Conservation (phyloP, 2,329 filamentous ascomycete species). For the Penicillium sp. region DNA sequence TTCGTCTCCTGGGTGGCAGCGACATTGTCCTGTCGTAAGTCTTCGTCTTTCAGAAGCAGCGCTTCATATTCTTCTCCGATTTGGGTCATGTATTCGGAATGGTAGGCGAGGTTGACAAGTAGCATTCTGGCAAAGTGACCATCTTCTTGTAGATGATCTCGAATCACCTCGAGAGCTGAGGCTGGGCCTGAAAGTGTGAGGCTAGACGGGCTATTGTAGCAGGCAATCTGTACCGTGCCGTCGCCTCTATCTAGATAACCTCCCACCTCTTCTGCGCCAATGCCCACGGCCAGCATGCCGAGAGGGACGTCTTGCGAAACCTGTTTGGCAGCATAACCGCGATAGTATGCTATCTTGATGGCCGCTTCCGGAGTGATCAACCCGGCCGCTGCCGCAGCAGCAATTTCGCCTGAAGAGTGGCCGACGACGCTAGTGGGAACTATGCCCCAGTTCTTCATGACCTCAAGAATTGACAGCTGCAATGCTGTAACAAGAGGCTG, state of each 20-base stretch:
- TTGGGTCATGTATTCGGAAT: no score
- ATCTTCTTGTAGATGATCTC: conserved; percentile 30
- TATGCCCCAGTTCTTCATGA: conserved; percentile 28
- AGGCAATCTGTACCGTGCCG: neutral
- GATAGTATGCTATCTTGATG: conserved; percentile 31
- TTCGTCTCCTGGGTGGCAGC: neutral
- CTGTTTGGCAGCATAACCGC: neutral
- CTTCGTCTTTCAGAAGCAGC: no score
- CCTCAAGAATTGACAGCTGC: conserved; percentile 18
- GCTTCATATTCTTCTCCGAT: no score
- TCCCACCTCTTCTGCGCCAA: neutral
- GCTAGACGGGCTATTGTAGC: neutral
- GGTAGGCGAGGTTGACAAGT: no score
- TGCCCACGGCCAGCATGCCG: neutral
- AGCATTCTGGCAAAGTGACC: conserved; percentile 1
- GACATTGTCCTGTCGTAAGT: no score
- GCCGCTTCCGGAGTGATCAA: conserved; percentile 41
- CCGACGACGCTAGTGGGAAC: conserved; percentile 40
- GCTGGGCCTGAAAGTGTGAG: neutral
- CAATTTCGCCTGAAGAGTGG: conserved; percentile 52
- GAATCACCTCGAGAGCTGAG: neutral
- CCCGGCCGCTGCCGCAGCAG: conserved; percentile 44
- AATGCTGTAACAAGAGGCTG: conserved; percentile 18
- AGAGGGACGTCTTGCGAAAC: neutral
- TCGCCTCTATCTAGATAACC: neutral